These are phyloP conservation scores for Phytophthora cryptogea DNA, from an alignment of 352 stramenopile genomes.

Conservation along the genomic window DNA sequence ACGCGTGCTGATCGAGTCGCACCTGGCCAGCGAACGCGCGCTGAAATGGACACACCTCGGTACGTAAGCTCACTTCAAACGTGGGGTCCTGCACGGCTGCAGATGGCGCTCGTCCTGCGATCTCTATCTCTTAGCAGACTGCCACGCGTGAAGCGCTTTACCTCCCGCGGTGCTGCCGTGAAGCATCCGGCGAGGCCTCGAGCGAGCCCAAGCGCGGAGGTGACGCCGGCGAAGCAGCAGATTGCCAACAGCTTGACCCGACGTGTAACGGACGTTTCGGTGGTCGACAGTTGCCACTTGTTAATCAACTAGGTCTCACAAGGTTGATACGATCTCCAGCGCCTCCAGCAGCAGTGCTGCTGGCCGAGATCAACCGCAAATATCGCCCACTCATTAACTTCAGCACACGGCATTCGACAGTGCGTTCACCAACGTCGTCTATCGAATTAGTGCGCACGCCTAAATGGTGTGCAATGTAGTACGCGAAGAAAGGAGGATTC, in stretches of 20 bases:
- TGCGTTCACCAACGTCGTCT: background rate
- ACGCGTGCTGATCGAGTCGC: background rate
- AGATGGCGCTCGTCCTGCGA: background rate
- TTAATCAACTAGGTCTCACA: too few species aligned
- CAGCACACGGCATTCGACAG: too few species aligned
- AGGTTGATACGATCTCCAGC: too few species aligned
- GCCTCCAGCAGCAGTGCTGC: too few species aligned
- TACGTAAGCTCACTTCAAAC: background rate
- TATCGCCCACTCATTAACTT: too few species aligned
- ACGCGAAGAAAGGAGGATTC: too few species aligned
- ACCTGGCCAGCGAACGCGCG: background rate
- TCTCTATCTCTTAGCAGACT: background rate
- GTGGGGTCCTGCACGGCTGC: background rate
- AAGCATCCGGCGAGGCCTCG: background rate
- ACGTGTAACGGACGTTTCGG: constrained; percentile 29
- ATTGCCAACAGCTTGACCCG: background rate
- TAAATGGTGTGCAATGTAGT: too few species aligned
- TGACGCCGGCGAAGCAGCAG: background rate
- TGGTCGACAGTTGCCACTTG: background rate
- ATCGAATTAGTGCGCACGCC: too few species aligned
- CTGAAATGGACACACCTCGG: background rate
- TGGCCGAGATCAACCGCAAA: too few species aligned
- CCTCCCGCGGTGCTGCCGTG: background rate
- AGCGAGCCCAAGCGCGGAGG: constrained; percentile 5
- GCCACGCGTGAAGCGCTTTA: background rate